Conservation (phyloP, 2,329 filamentous ascomycete species). For the Rutstroemia sp. region DNA sequence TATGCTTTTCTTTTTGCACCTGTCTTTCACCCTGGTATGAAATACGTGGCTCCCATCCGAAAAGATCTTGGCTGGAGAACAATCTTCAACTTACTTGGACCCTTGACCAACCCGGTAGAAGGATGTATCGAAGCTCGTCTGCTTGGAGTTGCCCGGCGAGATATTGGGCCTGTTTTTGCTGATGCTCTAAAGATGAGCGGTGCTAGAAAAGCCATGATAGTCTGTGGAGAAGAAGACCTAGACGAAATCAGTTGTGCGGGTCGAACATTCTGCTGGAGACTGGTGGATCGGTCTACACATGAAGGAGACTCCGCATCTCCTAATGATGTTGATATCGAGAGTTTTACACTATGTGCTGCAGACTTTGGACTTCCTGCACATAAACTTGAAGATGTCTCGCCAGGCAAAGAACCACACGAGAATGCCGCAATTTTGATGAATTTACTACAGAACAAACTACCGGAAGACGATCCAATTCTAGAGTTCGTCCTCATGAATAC, state of each 20-base stretch:
- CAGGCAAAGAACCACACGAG: constrained; percentile 76
- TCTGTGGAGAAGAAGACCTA: constrained; percentile 90
- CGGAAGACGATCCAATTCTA: constrained; percentile 73
- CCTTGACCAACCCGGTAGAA: constrained; percentile 85
- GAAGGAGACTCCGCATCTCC: constrained; percentile 29
- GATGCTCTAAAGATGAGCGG: constrained; percentile 74
- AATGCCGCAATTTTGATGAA: constrained; percentile 79
- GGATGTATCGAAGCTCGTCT: constrained; percentile 79
- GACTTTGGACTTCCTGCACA: constrained; percentile 81
- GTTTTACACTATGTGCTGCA: constrained; percentile 70
- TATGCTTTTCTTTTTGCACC: constrained; percentile 96
- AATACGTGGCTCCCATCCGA: constrained; percentile 76
- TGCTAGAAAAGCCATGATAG: constrained; percentile 75
- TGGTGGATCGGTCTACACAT: constrained; percentile 45
- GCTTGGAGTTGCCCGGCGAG: constrained; percentile 83
- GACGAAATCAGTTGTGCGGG: constrained; percentile 95
- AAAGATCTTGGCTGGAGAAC: constrained; percentile 88
- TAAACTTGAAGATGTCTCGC: constrained; percentile 68
- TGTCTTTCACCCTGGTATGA: constrained; percentile 94
- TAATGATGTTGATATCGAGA: constrained; percentile 52
- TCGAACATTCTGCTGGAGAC: constrained; percentile 79
- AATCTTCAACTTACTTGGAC: constrained; percentile 94
- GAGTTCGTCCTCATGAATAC: constrained; percentile 95
- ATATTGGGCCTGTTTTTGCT: constrained; percentile 82
- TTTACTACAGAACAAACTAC: constrained; percentile 67